Base-by-base conservation (phyloP, 306 rosid genomes). In the Amphicarpaea edgeworthii region DNA sequence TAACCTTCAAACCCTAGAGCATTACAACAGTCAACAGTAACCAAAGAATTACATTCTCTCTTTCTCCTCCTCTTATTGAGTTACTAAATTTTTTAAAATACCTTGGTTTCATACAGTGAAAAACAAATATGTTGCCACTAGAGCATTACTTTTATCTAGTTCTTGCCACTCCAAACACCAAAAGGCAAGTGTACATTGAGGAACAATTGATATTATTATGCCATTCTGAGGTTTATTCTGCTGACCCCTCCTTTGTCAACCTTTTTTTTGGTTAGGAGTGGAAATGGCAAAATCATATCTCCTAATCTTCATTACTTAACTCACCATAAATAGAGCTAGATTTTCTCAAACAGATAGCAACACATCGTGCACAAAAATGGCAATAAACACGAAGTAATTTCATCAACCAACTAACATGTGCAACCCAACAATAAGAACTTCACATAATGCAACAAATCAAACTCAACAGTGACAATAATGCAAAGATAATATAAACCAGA, bases 261-360 rank as follows among this genome's bases (percentile, higher is more conserved):
- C 16, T 40, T 47, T 6, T 34, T 12, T 37, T 63, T 28, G 0
- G 20, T 28, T 12, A 37, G 55, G 65, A 5, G 40, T 2, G 4
- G 54, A 63, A 20, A 37, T 51, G 8, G 11, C 1, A n/a, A 38
- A 37, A 12, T 54, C 30, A 21, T 14, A 53, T 71, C 37, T 53
- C 23, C 23, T 17, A 55, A 41, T 53, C 40, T 61, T 60, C 69
- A 46, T 61, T 11, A 60, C 66, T 24, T 70, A 26, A 21, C 41
- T 70, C 11, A n/a, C 57, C 1, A 50, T 34, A 16, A 26, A 49
- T 8, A 61, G 51, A 61, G 40, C 55, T 40, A 62, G 26, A 62
- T 79, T 53, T 28, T 72, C 73, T 72, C 47, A 62, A 79, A 63
- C 16, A 26, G 54, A 72, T 30, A 20, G 34, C 12, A 19, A 40